Evolutionary conservation across 2,329 filamentous ascomycete species (phyloP), one percentile per base, ranked within the genome.

Genomic region (Exophiala spinifera): DNA sequence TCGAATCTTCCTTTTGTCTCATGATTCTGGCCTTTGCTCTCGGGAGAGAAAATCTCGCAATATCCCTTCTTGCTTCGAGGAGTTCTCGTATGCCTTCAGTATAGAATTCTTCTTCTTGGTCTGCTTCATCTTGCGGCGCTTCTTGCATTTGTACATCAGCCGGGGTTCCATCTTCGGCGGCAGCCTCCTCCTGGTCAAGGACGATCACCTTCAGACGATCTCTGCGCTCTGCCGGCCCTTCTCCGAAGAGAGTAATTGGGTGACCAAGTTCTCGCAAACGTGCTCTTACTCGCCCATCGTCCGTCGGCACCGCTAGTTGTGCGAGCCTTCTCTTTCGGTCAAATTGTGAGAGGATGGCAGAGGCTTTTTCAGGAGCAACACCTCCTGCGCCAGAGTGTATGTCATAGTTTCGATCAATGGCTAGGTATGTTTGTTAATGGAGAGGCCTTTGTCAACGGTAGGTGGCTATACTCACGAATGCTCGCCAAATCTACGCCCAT

Each of bases 81-180:
- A 99, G 76, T 37, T 86, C 85, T 3, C 82, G 78, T 1, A 85
- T 83, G 2, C 94, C 94, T 64, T 88, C 82, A 0, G 92, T 96
- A 70, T 96, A 99, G 71, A 96, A 99, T 64, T 99, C 94, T 67
- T 97, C 91, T 61, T 95, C 88, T 63, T 86, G 84, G 49, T 91
- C 89, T 2, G 79, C 85, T 15, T 84, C 83, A 3, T 82, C 83
- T 1, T 83, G 82, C 0, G 20, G 20, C 2, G 76, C 79, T n/a
- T 74, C 71, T 7, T 70, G 80, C 65, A 79, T 79, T 37, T 70
- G 69, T 74, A 85, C 85, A 42, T 76, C 73, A 17, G 76, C 67
- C 67, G 80, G 76, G 20, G 70, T 65, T 2, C 62, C 76, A 62
- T 86, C 85, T 49, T 81, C 84, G 1, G 73, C 76, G 14, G 74